Percentiles rank a stretch among this genome's conserved stretches.
Conservation (phyloP, 2,329 filamentous ascomycete genomes). For the Fusarium sp. region DNA sequence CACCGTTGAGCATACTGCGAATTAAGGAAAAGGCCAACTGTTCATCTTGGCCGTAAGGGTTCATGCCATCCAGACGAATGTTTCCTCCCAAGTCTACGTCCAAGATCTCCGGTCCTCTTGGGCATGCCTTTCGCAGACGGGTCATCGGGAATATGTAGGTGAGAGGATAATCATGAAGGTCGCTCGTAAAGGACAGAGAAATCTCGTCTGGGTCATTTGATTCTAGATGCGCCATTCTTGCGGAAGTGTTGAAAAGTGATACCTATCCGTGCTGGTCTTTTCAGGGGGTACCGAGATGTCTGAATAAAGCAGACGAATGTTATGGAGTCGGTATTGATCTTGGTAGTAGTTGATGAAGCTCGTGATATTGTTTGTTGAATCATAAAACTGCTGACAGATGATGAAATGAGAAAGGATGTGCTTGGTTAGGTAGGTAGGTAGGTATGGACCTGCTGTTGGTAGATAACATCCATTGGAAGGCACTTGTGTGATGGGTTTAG, state of each 20-base stretch:
- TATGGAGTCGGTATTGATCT: not conserved
- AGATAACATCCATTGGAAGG: not conserved
- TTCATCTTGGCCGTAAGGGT: not conserved
- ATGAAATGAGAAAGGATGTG: not conserved
- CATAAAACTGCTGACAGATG: not conserved
- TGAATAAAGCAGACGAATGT: not conserved
- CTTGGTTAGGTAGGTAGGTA: not conserved
- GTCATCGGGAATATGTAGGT: not conserved
- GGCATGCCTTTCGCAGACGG: not conserved
- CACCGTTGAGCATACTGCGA: slow-evolving; percentile 14
- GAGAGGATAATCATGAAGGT: not conserved
- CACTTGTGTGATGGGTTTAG: not conserved
- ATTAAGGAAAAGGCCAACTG: slow-evolving; percentile 10
- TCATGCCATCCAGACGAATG: not conserved
- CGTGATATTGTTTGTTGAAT: not conserved
- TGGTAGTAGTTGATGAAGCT: not conserved
- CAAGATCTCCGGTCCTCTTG: not conserved
- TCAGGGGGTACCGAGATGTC: not conserved
- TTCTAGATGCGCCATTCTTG: not conserved
- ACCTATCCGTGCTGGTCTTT: not conserved
- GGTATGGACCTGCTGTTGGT: not conserved
- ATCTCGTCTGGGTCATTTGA: not conserved
- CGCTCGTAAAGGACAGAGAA: not conserved
- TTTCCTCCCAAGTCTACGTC: not conserved
- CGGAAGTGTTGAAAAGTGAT: not conserved